Conservation (phyloP, 2,329 filamentous ascomycete species). For the Pseudocercospora macadamiae region DNA sequence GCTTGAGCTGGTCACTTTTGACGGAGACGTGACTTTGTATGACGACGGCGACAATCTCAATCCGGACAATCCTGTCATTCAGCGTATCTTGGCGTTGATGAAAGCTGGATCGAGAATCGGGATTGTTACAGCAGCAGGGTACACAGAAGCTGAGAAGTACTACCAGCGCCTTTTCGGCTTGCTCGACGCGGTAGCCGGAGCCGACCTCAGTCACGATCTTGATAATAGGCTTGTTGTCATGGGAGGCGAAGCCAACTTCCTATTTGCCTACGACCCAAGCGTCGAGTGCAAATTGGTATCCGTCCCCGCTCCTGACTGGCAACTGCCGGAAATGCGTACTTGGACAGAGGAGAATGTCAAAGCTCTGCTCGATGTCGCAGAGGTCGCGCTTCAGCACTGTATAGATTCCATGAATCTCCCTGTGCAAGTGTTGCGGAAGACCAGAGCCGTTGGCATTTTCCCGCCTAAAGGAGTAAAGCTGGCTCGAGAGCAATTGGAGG, state of each 20-base stretch:
- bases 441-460: constrained; percentile 64
- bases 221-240: constrained; percentile 70
- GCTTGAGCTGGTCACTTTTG: constrained; percentile 88
- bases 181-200: constrained; percentile 70
- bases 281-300: constrained; percentile 69
- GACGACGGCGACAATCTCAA: constrained; percentile 77
- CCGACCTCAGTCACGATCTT: constrained; percentile 44
- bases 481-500: constrained; percentile 84
- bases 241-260: constrained; percentile 94
- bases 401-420: constrained; percentile 77
- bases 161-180: constrained; percentile 85
- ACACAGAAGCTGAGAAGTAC: constrained; percentile 84
- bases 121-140: constrained; percentile 95
- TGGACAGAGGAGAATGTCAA: constrained; percentile 79
- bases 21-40: constrained; percentile 96
- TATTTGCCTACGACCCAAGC: constrained; percentile 74
- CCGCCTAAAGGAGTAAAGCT: constrained; percentile 58
- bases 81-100: constrained; percentile 69
- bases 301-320: constrained; percentile 68
- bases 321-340: constrained; percentile 74
- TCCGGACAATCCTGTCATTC: constrained; percentile 75
- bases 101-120: constrained; percentile 79
- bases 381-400: constrained; percentile 80
- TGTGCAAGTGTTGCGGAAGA: constrained; percentile 81
- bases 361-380: constrained; percentile 83